phyloP scores from a whole-genome alignment of 2,329 filamentous ascomycete genomes.

The Taxawa tesnikishii region DNA sequence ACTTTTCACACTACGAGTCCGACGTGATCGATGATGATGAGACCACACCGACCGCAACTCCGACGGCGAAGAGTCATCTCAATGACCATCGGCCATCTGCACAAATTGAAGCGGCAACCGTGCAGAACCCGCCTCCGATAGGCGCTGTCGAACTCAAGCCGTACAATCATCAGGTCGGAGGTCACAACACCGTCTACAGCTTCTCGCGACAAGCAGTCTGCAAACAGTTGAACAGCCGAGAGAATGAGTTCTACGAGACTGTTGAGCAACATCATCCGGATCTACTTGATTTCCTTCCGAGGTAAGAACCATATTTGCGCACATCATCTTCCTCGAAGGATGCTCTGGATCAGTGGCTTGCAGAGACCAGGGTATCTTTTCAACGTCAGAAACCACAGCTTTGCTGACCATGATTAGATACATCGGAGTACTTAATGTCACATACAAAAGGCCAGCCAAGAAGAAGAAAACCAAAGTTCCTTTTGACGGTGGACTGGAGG shows the following conservation, averaged over 20 bases:
- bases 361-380: too few relatives aligned
- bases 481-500: constrained; percentile 15
- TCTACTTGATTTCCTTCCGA: constrained; percentile 79
- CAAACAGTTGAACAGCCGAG: constrained; percentile 94
- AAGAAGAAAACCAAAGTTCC: constrained; percentile 31
- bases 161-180: constrained; percentile 94
- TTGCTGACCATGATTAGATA: constrained; percentile 47
- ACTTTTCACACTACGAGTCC: constrained; percentile 25
- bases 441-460: constrained; percentile 69
- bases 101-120: constrained; percentile 7
- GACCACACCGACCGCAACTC: constrained; percentile 34
- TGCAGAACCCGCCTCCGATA: constrained; percentile 44
- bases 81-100: background rate
- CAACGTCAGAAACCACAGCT: too few relatives aligned
- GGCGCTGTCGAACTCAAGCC: constrained; percentile 93
- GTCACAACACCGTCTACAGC: constrained; percentile 90
- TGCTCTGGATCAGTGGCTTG: constrained; percentile 20
- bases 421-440: constrained; percentile 93
- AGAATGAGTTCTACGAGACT: constrained; percentile 97
- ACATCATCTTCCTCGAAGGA: too few relatives aligned
- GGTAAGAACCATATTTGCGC: constrained; percentile 26
- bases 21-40: constrained; percentile 37
- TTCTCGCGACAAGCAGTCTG: constrained; percentile 93
- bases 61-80: constrained; percentile 13
- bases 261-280: constrained; percentile 86